Percentiles rank a stretch among this genome's conserved stretches.
phyloP scores from a whole-genome alignment of 2,329 filamentous ascomycete genomes.

The Colletotrichum falcatum region DNA sequence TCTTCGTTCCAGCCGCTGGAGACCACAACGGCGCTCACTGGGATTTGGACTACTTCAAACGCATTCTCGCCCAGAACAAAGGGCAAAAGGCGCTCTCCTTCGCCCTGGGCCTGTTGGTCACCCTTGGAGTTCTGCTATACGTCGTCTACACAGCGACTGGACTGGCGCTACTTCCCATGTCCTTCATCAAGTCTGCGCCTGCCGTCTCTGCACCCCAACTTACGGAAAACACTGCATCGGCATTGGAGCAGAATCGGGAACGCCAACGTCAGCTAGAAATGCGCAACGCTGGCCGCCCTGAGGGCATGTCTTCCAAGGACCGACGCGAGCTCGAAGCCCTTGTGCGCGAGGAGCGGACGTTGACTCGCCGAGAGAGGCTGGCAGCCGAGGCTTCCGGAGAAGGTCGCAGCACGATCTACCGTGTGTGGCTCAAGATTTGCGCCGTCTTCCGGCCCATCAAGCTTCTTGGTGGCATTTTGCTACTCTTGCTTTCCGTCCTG shows the following conservation, averaged over 20 bases:
- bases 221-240: slow-evolving; percentile 80
- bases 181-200: slow-evolving; percentile 92
- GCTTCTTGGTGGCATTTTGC: slow-evolving; percentile 82
- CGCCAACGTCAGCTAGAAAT: slow-evolving; percentile 91
- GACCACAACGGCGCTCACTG: slow-evolving; percentile 73
- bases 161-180: slow-evolving; percentile 87
- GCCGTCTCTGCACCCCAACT: slow-evolving; percentile 85
- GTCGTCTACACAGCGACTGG: slow-evolving; percentile 90
- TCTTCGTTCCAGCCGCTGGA: slow-evolving; percentile 88
- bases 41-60: slow-evolving; percentile 93
- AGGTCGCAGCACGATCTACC: slow-evolving; percentile 79
- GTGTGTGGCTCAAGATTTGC: slow-evolving; percentile 82
- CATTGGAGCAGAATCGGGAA: slow-evolving; percentile 89
- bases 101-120: slow-evolving; percentile 87
- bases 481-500: slow-evolving; percentile 79
- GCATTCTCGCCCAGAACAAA: slow-evolving; percentile 84
- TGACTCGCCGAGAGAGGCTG: slow-evolving; percentile 88
- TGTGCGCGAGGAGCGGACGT: slow-evolving; percentile 89
- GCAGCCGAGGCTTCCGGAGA: slow-evolving; percentile 85
- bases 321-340: slow-evolving; percentile 89
- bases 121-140: slow-evolving; percentile 87
- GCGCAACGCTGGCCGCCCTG: slow-evolving; percentile 80
- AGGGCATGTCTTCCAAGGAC: slow-evolving; percentile 84
- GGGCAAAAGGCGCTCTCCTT: slow-evolving; percentile 95
- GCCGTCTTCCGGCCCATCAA: slow-evolving; percentile 90